Base-by-base conservation (phyloP, 345 rosid species). In the Carallia pectinifolia region DNA sequence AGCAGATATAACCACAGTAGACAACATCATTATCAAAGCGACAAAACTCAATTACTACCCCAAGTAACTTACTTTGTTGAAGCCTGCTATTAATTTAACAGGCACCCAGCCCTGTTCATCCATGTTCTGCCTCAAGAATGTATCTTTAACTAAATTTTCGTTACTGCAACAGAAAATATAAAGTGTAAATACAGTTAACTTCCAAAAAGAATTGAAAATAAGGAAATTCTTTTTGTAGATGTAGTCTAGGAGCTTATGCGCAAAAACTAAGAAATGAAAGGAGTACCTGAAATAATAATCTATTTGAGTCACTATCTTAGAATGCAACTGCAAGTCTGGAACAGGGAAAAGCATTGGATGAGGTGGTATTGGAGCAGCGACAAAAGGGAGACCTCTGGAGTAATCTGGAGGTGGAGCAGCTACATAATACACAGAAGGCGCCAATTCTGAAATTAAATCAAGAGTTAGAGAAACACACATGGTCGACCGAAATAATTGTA, bases 61-160 rank as follows among this genome's bases (percentile, higher is more conserved):
- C 18, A 23, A 30, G 72, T 38, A 69, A 74, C 96, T 80, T 72
- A 93, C 98, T 85, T 80, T 88, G 7, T 86, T 89, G 85, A 94
- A 94, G 75, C 87, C 81, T 61, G 98, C 96, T 66, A 94, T 80
- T 65, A 87, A 74, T 69, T 69, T 70, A 64, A 94, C 72, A 13
- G 88, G 82, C 76, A 82, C 93, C 94, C 91, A 94, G 64, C 98
- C 98, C 68, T 89, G 88, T 7, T 84, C 90, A 87, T 94, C 95
- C 98, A 94, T 94, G 73, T 77, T 81, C 74, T 68, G 81, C 71
- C 97, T 88, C 88, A 94, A 84, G 85, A 69, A 94, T 66, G 67
- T 75, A 80, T 94, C 98, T 76, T 70, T 84, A 70, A 86, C 73
- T 81, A 94, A 83, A 85, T 94, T 94, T 37, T 86, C 93, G 61